A percentile compares a stretch with the other conserved stretches of the same genome.
phyloP scores from a whole-genome alignment of 148 eudicot genomes.

The Drosera capensis region DNA sequence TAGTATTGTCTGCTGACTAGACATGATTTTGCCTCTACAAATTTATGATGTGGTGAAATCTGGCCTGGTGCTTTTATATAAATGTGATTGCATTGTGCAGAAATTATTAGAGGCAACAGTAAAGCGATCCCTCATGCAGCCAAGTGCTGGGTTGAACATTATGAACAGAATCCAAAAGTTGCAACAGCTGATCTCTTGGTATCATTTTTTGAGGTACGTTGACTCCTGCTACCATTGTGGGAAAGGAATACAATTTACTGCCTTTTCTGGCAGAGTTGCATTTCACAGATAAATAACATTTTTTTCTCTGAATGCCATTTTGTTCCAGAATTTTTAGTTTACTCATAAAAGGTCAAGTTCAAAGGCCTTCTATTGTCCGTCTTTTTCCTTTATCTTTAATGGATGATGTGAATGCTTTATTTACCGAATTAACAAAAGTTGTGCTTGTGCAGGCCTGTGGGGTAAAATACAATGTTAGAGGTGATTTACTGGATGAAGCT shows the following conservation, averaged over 20 bases:
- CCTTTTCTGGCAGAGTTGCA: not conserved
- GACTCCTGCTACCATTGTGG: not conserved
- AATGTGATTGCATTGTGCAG: slow-evolving; percentile 21
- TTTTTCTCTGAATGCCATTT: too few species aligned
- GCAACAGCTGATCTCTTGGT: slow-evolving; percentile 65
- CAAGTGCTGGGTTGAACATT: slow-evolving; percentile 72
- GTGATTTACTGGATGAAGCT: slow-evolving; percentile 60
- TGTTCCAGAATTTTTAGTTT: too few species aligned
- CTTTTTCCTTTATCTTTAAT: not conserved
- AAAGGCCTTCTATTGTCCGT: not conserved
- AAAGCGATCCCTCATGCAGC: slow-evolving; percentile 55
- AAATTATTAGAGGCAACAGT: slow-evolving; percentile 65
- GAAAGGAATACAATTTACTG: not conserved
- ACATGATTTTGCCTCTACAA: not conserved
- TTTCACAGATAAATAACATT: not conserved
- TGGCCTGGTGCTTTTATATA: slow-evolving; percentile 4
- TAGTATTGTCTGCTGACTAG: not conserved
- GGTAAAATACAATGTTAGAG: slow-evolving; percentile 47
- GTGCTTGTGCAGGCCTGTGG: slow-evolving; percentile 65
- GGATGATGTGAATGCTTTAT: not conserved
- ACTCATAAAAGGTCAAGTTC: not conserved
- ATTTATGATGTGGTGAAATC: not conserved
- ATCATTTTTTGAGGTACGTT: slow-evolving; percentile 77
- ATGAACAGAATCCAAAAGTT: slow-evolving; percentile 63
- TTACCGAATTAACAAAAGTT: slow-evolving; percentile 12